Base-by-base conservation (phyloP, 75 land plant genomes). In the Cupressus sempervirens region DNA sequence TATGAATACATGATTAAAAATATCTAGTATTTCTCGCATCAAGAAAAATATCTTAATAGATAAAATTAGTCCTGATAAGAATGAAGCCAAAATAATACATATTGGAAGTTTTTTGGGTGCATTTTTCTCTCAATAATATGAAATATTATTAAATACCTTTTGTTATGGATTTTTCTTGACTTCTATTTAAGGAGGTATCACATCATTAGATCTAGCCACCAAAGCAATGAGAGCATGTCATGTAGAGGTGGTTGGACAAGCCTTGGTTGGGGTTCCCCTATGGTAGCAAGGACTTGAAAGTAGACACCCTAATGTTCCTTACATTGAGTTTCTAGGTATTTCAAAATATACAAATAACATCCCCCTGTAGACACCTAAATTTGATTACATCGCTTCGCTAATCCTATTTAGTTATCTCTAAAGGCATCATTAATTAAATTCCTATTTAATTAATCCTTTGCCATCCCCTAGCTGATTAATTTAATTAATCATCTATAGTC, bases 181-280 rank as follows among this genome's bases (percentile, higher is more conserved):
- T 77, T 43, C 18, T 50, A 26, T 84, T 29, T 88, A 98, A 98
- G 99, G 99, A 84, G 99, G 99, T 38, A 95, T 98, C 65, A 98
- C 98, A 1, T 98, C 99, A 56, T 98, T 98, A 15, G 99, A 98
- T 87, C 82, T 96, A 86, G 99, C 99, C n/a, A n/a, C n/a, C n/a
- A n/a, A n/a, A n/a, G n/a, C n/a, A n/a, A n/a, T n/a, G n/a, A n/a
- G n/a, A n/a, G n/a, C n/a, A n/a, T n/a, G n/a, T n/a, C n/a, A n/a
- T n/a, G n/a, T n/a, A n/a, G n/a, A n/a, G n/a, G n/a, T n/a, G n/a
- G n/a, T n/a, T n/a, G n/a, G n/a, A n/a, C n/a, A n/a, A n/a, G n/a
- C n/a, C n/a, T n/a, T n/a, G n/a, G n/a, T n/a, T n/a, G n/a, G n/a
- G n/a, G n/a, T n/a, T n/a, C n/a, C n/a, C n/a, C n/a, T n/a, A n/a